Conservation (phyloP, 495 filamentous ascomycete genomes). For the Podospora pseudoanserina region DNA sequence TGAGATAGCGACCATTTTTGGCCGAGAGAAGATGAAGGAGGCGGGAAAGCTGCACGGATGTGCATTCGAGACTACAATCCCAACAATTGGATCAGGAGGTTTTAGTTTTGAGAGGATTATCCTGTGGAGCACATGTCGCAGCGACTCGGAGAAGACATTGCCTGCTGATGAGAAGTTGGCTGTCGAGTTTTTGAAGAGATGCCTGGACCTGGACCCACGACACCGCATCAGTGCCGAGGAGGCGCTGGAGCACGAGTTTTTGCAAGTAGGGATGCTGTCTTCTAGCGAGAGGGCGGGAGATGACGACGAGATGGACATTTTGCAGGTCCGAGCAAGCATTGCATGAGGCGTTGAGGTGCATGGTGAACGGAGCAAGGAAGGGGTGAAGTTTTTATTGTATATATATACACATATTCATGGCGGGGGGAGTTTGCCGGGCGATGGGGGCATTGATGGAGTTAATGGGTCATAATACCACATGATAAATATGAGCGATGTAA, state of each 20-base stretch:
- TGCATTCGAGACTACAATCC: slow-evolving; percentile 86
- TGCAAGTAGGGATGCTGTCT: slow-evolving; percentile 40
- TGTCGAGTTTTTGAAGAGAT: slow-evolving; percentile 61
- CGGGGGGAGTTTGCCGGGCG: not conserved
- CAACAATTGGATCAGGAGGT: slow-evolving; percentile 79
- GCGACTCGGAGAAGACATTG: slow-evolving; percentile 47
- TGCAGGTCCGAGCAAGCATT: slow-evolving; percentile 29
- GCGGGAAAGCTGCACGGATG: slow-evolving; percentile 79
- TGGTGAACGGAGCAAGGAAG: slow-evolving; percentile 8
- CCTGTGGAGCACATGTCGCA: slow-evolving; percentile 76
- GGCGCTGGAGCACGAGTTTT: slow-evolving; percentile 73
- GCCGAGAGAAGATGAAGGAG: slow-evolving; percentile 72
- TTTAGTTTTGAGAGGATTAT: slow-evolving; percentile 89
- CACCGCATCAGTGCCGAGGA: slow-evolving; percentile 69
- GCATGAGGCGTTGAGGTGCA: not conserved
- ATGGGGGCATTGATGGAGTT: not conserved
- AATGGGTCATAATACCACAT: not conserved
- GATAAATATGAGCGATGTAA: not conserved
- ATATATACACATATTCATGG: not conserved
- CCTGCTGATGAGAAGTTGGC: slow-evolving; percentile 60
- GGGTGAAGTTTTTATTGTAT: slow-evolving; percentile 14
- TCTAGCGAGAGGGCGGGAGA: slow-evolving; percentile 14
- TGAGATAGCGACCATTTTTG: slow-evolving; percentile 94
- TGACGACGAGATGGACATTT: slow-evolving; percentile 49
- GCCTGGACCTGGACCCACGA: slow-evolving; percentile 67